Conservation (phyloP, 164 flowering plant species). For the Tinospora cordifolia region DNA sequence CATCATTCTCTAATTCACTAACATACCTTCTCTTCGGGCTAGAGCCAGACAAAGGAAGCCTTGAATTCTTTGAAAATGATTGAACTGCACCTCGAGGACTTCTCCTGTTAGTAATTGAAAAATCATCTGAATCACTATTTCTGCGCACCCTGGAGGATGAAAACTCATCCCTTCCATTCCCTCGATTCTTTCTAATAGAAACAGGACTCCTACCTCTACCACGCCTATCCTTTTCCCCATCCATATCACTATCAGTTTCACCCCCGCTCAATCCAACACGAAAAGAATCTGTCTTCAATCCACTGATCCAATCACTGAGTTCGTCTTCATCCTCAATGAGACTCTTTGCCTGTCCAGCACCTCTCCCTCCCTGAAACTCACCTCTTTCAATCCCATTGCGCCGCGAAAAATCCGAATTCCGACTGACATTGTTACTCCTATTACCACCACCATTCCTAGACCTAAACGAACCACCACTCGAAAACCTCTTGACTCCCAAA, state of each 20-base stretch:
- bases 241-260: conserved; percentile 23
- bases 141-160: conserved; percentile 10
- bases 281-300: conserved; percentile 36
- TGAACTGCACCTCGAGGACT: not conserved
- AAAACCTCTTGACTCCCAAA: conserved; percentile 16
- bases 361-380: conserved; percentile 10
- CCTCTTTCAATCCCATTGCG: conserved; percentile 12
- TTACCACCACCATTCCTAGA: conserved; percentile 22
- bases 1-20: conserved; percentile 15
- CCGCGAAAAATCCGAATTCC: conserved; percentile 11
- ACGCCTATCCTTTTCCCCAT: conserved; percentile 13
- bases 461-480: conserved; percentile 37
- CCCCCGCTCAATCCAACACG: conserved; percentile 19
- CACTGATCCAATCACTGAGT: conserved; percentile 61
- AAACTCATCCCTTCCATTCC: conserved; percentile 6
- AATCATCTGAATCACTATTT: conserved; percentile 16
- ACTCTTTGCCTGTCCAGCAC: conserved; percentile 35
- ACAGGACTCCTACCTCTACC: conserved; percentile 7
- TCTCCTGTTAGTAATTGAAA: not conserved
- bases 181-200: conserved; percentile 4
- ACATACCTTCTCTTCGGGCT: conserved; percentile 6
- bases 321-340: conserved; percentile 73
- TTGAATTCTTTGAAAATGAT: conserved; percentile 3
- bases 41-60: conserved; percentile 7
- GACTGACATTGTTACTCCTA: conserved; percentile 12